Conservation (phyloP, 345 rosid species). For the Balakata baccata region DNA sequence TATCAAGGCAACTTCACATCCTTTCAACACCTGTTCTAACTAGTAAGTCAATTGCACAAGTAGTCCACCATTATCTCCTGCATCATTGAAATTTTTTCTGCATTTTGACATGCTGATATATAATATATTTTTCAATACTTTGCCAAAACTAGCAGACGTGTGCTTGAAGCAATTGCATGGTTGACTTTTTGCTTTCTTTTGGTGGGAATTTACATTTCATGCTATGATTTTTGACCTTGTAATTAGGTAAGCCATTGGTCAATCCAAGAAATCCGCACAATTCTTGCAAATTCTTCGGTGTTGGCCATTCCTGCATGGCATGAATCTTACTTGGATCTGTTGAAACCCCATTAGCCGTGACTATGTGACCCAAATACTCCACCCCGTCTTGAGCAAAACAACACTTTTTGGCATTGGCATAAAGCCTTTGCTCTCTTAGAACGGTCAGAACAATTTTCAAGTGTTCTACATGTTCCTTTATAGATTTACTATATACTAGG, state of each 20-base stretch:
- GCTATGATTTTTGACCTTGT: neutral
- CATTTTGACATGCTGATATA: neutral
- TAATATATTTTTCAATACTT: neutral
- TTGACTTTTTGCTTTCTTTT: neutral
- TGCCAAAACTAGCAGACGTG: neutral
- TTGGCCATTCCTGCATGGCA: too few relatives aligned
- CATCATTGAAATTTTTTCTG: neutral
- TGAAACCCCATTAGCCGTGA: too few relatives aligned
- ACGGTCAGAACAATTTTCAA: too few relatives aligned
- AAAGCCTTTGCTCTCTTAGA: too few relatives aligned
- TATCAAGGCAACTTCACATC: slow-evolving; percentile 17
- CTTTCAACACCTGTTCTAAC: slow-evolving; percentile 6
- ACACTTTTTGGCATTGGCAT: too few relatives aligned
- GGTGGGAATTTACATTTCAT: neutral
- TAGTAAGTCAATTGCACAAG: slow-evolving; percentile 7
- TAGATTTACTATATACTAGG: too few relatives aligned
- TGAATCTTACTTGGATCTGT: too few relatives aligned
- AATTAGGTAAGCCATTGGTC: neutral
- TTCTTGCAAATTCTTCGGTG: too few relatives aligned
- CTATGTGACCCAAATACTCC: too few relatives aligned
- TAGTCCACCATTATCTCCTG: neutral
- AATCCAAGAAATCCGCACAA: too few relatives aligned
- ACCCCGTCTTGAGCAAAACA: too few relatives aligned
- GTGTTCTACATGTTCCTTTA: too few relatives aligned
- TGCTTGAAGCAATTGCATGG: neutral